Percentiles rank a stretch among this genome's conserved stretches.
Evolutionary conservation across 208 protist genomes (phyloP).

Genomic region (Crithidia brevicula): DNA sequence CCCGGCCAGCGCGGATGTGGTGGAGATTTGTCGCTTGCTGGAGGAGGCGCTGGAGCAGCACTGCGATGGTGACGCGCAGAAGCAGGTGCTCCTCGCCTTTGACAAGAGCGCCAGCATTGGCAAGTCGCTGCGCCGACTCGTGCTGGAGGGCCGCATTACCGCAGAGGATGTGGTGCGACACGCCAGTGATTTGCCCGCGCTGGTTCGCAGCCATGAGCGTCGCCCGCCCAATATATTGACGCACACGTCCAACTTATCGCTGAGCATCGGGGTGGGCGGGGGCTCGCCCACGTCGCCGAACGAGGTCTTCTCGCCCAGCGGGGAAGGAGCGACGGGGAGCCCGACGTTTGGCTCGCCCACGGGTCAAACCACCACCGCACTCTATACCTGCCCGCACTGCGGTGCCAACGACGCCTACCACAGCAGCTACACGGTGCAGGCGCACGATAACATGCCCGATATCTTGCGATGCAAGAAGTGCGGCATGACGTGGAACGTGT

Average conservation of each 20-base stretch:
- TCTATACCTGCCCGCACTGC: slow-evolving; percentile 73
- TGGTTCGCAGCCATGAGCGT: slow-evolving; percentile 36
- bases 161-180: slow-evolving; percentile 51
- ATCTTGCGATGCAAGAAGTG: slow-evolving; percentile 73
- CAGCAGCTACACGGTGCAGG: slow-evolving; percentile 70
- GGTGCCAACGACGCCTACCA: slow-evolving; percentile 63
- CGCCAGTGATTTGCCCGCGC: slow-evolving; percentile 32
- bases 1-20: slow-evolving; percentile 29
- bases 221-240: slow-evolving; percentile 22
- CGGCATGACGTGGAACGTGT: slow-evolving; percentile 72
- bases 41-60: slow-evolving; percentile 39
- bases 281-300: slow-evolving; percentile 31
- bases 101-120: slow-evolving; percentile 33
- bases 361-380: slow-evolving; percentile 46
- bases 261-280: slow-evolving; percentile 1
- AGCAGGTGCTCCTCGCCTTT: slow-evolving; percentile 41
- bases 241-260: slow-evolving; percentile 3
- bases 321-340: slow-evolving; percentile 19
- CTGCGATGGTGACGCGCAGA: slow-evolving; percentile 42
- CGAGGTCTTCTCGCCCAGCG: slow-evolving; percentile 24
- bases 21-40: slow-evolving; percentile 38
- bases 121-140: slow-evolving; percentile 44
- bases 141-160: slow-evolving; percentile 57
- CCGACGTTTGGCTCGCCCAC: slow-evolving; percentile 42
- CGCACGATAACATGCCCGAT: slow-evolving; percentile 78